These are phyloP conservation scores for Microthlaspi erraticum DNA, from an alignment of 345 rosid genomes.

Conservation along the genomic window DNA sequence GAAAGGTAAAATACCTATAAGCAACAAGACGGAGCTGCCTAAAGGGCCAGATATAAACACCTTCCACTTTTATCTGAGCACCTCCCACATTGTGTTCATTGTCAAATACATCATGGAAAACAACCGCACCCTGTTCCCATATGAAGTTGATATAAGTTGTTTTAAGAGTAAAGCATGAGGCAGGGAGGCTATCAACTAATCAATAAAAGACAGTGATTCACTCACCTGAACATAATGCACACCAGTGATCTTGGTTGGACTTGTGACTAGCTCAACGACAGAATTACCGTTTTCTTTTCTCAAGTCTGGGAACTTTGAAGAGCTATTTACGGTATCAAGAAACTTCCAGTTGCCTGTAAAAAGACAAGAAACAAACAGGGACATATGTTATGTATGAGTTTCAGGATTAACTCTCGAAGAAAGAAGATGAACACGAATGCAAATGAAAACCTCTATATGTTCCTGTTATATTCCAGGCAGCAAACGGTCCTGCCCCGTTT, in stretches of 20 bases:
- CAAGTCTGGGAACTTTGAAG: slow-evolving; percentile 84
- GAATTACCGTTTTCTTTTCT: slow-evolving; percentile 80
- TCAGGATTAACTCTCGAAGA: no score
- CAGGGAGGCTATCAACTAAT: background rate
- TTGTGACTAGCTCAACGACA: slow-evolving; percentile 78
- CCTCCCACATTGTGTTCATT: slow-evolving; percentile 90
- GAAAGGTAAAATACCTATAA: slow-evolving; percentile 64
- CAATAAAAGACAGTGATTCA: slow-evolving; percentile 1
- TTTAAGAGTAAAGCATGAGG: background rate
- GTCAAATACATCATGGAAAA: slow-evolving; percentile 94
- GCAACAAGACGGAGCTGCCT: slow-evolving; percentile 97
- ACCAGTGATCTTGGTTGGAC: slow-evolving; percentile 87
- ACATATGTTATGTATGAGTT: no score
- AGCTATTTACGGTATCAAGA: slow-evolving; percentile 74
- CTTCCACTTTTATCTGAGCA: slow-evolving; percentile 93
- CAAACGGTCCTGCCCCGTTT: slow-evolving; percentile 65
- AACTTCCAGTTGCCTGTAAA: slow-evolving; percentile 88
- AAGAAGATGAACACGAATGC: no score
- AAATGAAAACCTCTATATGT: slow-evolving; percentile 76
- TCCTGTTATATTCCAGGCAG: slow-evolving; percentile 97
- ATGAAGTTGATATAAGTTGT: slow-evolving; percentile 15
- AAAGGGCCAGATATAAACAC: slow-evolving; percentile 99
- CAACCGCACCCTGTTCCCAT: slow-evolving; percentile 79
- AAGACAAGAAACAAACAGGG: background rate
- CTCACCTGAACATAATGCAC: slow-evolving; percentile 96